Percentiles rank a stretch among this genome's conserved stretches.
Evolutionary conservation across 331 rosid species (phyloP).

Genomic region (Quercus tomentella): DNA sequence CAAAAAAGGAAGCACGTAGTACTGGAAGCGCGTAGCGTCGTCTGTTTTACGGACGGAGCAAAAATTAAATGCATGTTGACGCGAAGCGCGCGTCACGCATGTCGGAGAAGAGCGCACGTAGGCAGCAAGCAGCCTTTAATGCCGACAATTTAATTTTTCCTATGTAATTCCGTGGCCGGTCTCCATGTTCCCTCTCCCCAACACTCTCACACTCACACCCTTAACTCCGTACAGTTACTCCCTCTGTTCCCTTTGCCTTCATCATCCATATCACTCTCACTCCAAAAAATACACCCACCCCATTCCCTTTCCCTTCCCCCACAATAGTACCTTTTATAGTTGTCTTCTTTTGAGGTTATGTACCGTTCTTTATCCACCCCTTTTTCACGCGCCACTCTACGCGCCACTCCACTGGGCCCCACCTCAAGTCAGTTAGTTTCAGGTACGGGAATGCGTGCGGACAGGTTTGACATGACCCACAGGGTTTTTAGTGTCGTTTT

Average conservation of each 20-base stretch:
- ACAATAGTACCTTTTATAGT: neutral
- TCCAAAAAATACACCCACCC: neutral
- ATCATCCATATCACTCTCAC: too few relatives aligned
- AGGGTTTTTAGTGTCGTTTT: constrained; percentile 35
- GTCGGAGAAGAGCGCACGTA: constrained; percentile 60
- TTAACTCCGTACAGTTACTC: too few relatives aligned
- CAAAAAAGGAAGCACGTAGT: too few relatives aligned
- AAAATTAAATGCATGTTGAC: constrained; percentile 41
- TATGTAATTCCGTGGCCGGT: constrained; percentile 35
- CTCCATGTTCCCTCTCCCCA: neutral
- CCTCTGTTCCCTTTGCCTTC: too few relatives aligned
- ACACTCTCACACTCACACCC: neutral
- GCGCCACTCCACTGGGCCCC: constrained; percentile 22
- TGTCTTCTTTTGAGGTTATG: too few relatives aligned
- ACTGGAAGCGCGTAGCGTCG: too few relatives aligned
- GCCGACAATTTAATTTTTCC: constrained; percentile 56
- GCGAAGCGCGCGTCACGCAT: constrained; percentile 41
- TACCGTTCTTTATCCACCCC: neutral
- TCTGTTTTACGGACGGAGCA: constrained; percentile 6
- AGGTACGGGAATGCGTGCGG: constrained; percentile 63
- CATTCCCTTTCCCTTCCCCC: neutral
- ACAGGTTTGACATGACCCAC: constrained; percentile 27
- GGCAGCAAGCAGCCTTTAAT: constrained; percentile 48
- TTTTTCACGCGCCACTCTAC: constrained; percentile 31
- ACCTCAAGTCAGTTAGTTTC: constrained; percentile 34